Percentiles rank a stretch among this genome's conserved stretches.
Conservation (phyloP, 192 early-diverging fungal species). For the Linnemannia schmuckeri region DNA sequence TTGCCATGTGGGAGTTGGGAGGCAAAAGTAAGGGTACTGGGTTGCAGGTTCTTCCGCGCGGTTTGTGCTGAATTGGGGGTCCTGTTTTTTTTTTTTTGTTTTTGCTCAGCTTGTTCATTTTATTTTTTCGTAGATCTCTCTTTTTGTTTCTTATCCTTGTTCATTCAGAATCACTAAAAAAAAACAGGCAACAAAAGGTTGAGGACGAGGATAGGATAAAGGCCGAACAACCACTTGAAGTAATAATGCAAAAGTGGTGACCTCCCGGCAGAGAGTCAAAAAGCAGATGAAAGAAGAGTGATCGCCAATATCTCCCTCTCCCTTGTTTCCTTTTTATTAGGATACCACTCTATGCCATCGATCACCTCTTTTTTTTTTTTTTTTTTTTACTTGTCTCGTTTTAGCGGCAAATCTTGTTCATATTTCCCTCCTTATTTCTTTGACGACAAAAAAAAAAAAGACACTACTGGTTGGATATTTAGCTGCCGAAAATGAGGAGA, state of each 20-base stretch:
- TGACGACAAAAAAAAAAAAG: neutral
- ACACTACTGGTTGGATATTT: neutral
- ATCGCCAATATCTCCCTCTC: neutral
- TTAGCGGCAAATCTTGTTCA: too few species aligned
- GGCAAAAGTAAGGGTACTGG: neutral
- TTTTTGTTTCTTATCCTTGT: neutral
- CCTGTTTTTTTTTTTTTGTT: conserved; percentile 6
- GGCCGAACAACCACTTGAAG: neutral
- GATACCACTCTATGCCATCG: too few species aligned
- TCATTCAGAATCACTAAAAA: neutral
- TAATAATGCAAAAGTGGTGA: neutral
- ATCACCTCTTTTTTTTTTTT: neutral
- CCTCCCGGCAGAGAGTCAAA: neutral
- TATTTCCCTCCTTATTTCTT: neutral
- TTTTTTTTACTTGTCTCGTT: neutral
- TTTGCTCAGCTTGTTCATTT: neutral
- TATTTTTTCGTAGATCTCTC: neutral
- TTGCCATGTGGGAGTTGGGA: neutral
- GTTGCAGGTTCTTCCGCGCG: neutral
- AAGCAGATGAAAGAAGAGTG: neutral
- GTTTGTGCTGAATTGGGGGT: neutral
- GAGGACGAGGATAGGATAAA: too few species aligned
- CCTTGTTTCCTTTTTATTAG: neutral
- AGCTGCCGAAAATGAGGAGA: neutral
- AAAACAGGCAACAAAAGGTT: neutral